Evolutionary conservation across 306 rosid genomes (phyloP), one percentile per base, ranked within the genome.

Genomic region (Gillenia trifoliata): DNA sequence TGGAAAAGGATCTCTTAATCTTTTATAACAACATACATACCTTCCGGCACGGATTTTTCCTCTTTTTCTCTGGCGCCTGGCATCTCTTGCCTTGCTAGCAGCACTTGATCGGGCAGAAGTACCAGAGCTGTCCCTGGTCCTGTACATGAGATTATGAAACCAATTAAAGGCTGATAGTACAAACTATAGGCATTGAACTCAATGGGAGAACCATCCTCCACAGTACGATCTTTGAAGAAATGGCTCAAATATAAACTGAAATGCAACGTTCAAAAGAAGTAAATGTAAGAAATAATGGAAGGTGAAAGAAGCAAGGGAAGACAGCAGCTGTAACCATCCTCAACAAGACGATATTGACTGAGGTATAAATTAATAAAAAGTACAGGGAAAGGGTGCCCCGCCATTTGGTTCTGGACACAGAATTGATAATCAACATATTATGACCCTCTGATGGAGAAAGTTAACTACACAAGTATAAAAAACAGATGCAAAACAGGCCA

Each of bases 41-140:
- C 99, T 92, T 41, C 99, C 99, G 4, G 96, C 91, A 72, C 99
- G 99, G 74, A 94, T 94, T 84, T 92, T 94, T 64, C 98, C 99
- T 80, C 89, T 90, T 77, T 93, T 94, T 62, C 85, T 92, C 84
- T 92, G 99, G 28, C 97, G 95, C 83, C 91, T 85, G 41, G 69
- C 65, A 13, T 94, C 97, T 85, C 96, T 89, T 66, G 95, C 96
- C 80, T 85, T 94, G 86, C 98, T 86, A 66, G 88, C 80, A 50
- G 93, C 87, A 69, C 88, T 75, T 77, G 99, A 83, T 72, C 83
- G 80, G 49, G 83, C 19, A 33, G 99, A 87, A 56, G 84, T 85
- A 62, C 88, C 84, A 49, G 90, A 82, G 82, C 96, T 92, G 75
- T 70, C 88, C 77, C 89, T 83, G 79, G 91, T 84, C 79, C 98